Base-by-base conservation (phyloP, 108 stramenopile genomes). In the Fragilaria crotonensis region DNA sequence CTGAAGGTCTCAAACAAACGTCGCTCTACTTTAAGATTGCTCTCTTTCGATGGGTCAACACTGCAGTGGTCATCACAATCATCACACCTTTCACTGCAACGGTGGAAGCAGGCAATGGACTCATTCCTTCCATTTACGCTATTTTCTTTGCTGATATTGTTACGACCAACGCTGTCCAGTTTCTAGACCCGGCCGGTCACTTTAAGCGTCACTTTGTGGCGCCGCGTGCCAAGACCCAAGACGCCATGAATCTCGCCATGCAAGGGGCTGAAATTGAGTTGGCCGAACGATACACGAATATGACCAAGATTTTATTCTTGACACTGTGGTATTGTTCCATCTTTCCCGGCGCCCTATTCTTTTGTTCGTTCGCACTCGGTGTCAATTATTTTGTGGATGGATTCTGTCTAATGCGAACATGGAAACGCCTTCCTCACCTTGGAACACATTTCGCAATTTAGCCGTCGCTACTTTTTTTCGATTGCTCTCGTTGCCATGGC, bases 1-100 rank as follows among this genome's bases (percentile, higher is more conserved):
- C 79, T 5, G 86, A 91, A 56, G 79, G 81, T 19, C 62, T 60
- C 22, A 75, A 66, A 51, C 85, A 91, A 63, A 66, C 71, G 7
- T 82, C 80, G 11, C 72, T 94, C 2, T 91, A 77, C 63, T 67
- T 82, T 60, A 91, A 91, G 59, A 84, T 84, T 70, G 75, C 79
- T 17, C 33, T 76, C 47, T 83, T 80, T 58, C 81, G 85, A 21
- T 83, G 79, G 79, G 73, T 86, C n/a, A 74, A 84, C 45, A 85
- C 87, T 20, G 93, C 87, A 5, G 71, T 94, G 27, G 71, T 94
- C 11, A 83, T 90, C 60, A 82, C 74, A 5, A 68, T 87, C 62
- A 83, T 94, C 27, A 90, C 83, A 5, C 87, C 89, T 11, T 94
- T 89, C 60, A 87, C 85, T 4, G 51, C 62, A 29, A 71, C 73